Conservation (phyloP, 352 stramenopile species). For the Phytopythium mirpurense region DNA sequence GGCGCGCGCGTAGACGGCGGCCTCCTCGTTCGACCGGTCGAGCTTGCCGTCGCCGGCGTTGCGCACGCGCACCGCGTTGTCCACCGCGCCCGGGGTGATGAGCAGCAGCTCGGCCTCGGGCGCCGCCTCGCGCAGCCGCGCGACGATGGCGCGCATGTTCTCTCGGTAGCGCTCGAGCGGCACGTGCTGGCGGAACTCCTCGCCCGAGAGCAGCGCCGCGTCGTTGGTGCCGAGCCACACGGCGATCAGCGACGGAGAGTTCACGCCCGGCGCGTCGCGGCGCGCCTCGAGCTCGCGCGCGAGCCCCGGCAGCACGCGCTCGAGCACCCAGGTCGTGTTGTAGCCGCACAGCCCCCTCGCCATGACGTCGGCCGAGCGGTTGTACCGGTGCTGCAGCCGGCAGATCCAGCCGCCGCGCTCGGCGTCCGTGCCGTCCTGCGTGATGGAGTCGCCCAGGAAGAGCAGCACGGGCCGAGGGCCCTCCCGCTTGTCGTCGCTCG, state of each 20-base stretch:
- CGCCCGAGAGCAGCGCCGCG: slow-evolving; percentile 31
- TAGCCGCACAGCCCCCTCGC: slow-evolving; percentile 53
- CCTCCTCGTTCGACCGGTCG: slow-evolving; percentile 25
- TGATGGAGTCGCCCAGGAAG: slow-evolving; percentile 32
- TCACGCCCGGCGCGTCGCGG: slow-evolving; percentile 3
- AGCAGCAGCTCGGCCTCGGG: slow-evolving; percentile 17
- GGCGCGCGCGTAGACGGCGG: slow-evolving; percentile 18
- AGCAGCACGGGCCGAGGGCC: slow-evolving; percentile 3
- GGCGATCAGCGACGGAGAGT: slow-evolving; percentile 27
- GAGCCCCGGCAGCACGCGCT: slow-evolving; percentile 22
- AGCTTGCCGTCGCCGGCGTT: slow-evolving; percentile 15
- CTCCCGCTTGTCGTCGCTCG: background rate
- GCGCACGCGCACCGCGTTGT: slow-evolving; percentile 14
- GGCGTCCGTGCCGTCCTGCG: slow-evolving; percentile 33
- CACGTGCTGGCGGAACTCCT: slow-evolving; percentile 31
- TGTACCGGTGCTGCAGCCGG: slow-evolving; percentile 38
- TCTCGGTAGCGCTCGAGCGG: slow-evolving; percentile 30
- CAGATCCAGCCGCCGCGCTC: slow-evolving; percentile 29
- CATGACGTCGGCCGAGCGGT: slow-evolving; percentile 45
- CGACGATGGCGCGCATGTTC: slow-evolving; percentile 37
- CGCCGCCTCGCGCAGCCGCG: slow-evolving; percentile 15
- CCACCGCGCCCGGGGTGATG: slow-evolving; percentile 24
- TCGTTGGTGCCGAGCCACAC: slow-evolving; percentile 67
- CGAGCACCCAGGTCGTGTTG: slow-evolving; percentile 34
- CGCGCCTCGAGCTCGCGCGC: slow-evolving; percentile 18